A percentile compares a stretch with the other conserved stretches of the same genome.
These are phyloP conservation scores for Debaryomyces prosopidis DNA, from an alignment of 805 yeast genomes.

Conservation along the genomic window DNA sequence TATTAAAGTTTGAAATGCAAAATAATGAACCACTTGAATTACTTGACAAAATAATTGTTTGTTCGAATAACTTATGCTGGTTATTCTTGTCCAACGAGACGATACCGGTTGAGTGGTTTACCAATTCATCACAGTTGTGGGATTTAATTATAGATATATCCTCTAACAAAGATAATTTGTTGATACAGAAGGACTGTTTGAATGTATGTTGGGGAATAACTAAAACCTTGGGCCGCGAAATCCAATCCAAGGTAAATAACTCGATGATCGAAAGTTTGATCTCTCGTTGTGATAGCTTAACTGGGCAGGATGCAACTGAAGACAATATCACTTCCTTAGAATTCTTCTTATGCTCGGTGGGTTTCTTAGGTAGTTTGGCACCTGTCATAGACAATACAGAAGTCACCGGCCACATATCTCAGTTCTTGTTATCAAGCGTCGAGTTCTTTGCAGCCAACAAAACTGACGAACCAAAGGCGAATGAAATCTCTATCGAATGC, in stretches of 20 bases:
- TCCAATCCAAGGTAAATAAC: slow-evolving; percentile 21
- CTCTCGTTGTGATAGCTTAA: slow-evolving; percentile 15
- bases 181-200: slow-evolving; percentile 31
- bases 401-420: slow-evolving; percentile 45
- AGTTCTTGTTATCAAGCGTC: slow-evolving; percentile 38
- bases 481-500: slow-evolving; percentile 55
- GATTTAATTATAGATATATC: slow-evolving; percentile 17
- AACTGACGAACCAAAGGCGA: slow-evolving; percentile 24
- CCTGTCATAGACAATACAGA: slow-evolving; percentile 44
- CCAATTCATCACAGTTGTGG: slow-evolving; percentile 29
- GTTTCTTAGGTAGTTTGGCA: slow-evolving; percentile 55
- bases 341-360: slow-evolving; percentile 45
- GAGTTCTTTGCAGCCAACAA: slow-evolving; percentile 7
- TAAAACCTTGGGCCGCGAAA: slow-evolving; percentile 37
- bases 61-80: slow-evolving; percentile 76
- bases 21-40: slow-evolving; percentile 34
- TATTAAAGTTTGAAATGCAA: slow-evolving; percentile 35
- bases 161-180: slow-evolving; percentile 15
- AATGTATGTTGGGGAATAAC: slow-evolving; percentile 39
- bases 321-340: slow-evolving; percentile 29
- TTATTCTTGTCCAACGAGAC: slow-evolving; percentile 36
- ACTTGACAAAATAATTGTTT: slow-evolving; percentile 56
- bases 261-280: slow-evolving; percentile 28
- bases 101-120: slow-evolving; percentile 42
- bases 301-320: slow-evolving; percentile 1